Evolutionary conservation across 768 basidiomycete genomes (phyloP).

Genomic region (Candolleomyces efflorescens): DNA sequence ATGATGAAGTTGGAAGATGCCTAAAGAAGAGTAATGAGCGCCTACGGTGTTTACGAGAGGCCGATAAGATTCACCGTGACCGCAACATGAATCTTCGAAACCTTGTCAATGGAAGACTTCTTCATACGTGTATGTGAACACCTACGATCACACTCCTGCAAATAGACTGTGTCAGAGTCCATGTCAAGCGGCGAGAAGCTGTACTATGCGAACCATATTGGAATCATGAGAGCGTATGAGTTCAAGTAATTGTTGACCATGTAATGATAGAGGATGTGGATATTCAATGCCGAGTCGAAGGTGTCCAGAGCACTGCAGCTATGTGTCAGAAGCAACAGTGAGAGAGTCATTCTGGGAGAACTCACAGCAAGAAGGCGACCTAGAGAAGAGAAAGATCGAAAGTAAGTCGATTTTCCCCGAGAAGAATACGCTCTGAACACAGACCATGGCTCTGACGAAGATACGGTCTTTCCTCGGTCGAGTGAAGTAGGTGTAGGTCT

Average conservation of each 20-base stretch:
- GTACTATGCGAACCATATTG: constrained; percentile 43
- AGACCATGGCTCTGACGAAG: constrained; percentile 34
- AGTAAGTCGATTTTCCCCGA: not conserved
- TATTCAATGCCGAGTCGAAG: constrained; percentile 47
- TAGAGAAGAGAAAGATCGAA: not conserved
- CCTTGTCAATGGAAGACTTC: not conserved
- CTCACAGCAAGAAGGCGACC: constrained; percentile 21
- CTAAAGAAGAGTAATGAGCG: constrained; percentile 22
- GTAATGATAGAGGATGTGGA: constrained; percentile 56
- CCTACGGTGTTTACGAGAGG: not conserved
- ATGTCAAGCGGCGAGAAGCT: not conserved
- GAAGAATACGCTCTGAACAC: constrained; percentile 6
- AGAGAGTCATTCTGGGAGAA: constrained; percentile 4
- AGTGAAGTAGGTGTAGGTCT: constrained; percentile 49
- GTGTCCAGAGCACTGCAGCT: constrained; percentile 46
- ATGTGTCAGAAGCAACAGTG: not conserved
- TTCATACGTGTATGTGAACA: not conserved
- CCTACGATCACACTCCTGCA: constrained; percentile 51
- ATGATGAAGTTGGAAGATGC: constrained; percentile 47
- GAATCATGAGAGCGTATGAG: constrained; percentile 34
- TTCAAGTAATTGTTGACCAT: constrained; percentile 53
- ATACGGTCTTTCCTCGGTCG: constrained; percentile 28
- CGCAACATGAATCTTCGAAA: constrained; percentile 45
- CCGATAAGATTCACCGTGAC: constrained; percentile 40
- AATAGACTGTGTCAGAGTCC: not conserved